Evolutionary conservation across 164 flowering plant genomes (phyloP), one percentile per base, ranked within the genome.

Genomic region (Sextonia rubra): DNA sequence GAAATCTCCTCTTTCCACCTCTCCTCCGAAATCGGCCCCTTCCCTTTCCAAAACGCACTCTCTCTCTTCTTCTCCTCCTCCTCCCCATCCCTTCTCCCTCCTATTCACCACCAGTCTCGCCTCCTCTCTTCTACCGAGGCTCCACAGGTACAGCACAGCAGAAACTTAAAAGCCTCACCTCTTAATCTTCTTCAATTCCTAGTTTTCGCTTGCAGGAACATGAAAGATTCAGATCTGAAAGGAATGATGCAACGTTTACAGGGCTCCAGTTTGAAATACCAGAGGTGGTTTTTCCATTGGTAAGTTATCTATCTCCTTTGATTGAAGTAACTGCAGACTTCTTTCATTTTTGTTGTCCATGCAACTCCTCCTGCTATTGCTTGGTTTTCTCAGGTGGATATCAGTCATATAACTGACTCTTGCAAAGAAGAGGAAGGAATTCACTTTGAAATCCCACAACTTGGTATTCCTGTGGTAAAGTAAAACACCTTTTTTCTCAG

Each of bases 241-340:
- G 70, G 62, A 71, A 73, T 20, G 60, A 32, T 17, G 66, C 25
- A 22, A 58, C 52, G 73, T 56, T 76, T 71, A 60, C 73, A 64
- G 20, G 80, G 2, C 44, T 84, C 68, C 85, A 77, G 64, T 89
- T 90, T 77, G 98, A 92, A 79, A 77, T 79, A 68, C 91, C 90
- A 48, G 90, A 86, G 80, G 68, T 82, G 69, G 81, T 76, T 75
- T n/a, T 60, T 25, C 77, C 80, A 68, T 71, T 72, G 86, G 94
- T 88, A 84, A 66, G 37, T 15, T 4, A n/a, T n/a, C 1, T 44
- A 3, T 37, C 15, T n/a, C 9, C 15, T 37, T 26, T 66, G n/a
- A 30, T 27, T 29, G 20, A 3, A 15, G 20, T 52, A 14, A 52
- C 20, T 18, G 58, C 6, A 3, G 58, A 52, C 22, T 8, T 18